A percentile compares a stretch with the other conserved stretches of the same genome.
These are phyloP conservation scores for Myrica gale DNA, from an alignment of 306 rosid genomes.

Conservation along the genomic window DNA sequence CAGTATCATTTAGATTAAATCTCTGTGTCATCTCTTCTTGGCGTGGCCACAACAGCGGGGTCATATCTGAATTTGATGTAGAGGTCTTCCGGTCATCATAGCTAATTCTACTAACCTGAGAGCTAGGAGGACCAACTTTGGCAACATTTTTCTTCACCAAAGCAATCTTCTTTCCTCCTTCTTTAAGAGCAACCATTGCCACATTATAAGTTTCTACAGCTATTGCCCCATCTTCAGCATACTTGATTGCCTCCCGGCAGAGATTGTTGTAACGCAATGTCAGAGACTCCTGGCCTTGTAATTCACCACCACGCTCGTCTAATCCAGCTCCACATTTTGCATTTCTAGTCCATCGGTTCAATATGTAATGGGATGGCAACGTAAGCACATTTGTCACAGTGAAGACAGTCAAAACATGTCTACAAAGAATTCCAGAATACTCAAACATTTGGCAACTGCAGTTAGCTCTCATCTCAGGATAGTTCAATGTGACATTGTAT, in stretches of 20 bases:
- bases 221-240: slow-evolving; percentile 86
- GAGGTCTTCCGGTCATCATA: slow-evolving; percentile 61
- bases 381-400: slow-evolving; percentile 85
- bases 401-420: slow-evolving; percentile 84
- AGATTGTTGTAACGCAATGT: slow-evolving; percentile 62
- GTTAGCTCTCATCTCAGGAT: slow-evolving; percentile 71
- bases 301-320: slow-evolving; percentile 60
- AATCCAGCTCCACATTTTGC: slow-evolving; percentile 56
- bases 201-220: slow-evolving; percentile 70
- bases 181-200: slow-evolving; percentile 70
- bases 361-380: slow-evolving; percentile 76
- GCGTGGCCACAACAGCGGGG: slow-evolving; percentile 86
- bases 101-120: slow-evolving; percentile 50
- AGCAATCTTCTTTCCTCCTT: slow-evolving; percentile 71
- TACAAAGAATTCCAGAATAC: slow-evolving; percentile 89
- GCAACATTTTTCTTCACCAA: slow-evolving; percentile 61
- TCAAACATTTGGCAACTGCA: slow-evolving; percentile 97
- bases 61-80: slow-evolving; percentile 51
- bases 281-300: slow-evolving; percentile 62
- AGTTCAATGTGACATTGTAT: slow-evolving; percentile 63
- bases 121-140: slow-evolving; percentile 61
- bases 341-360: slow-evolving; percentile 92
- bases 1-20: slow-evolving; percentile 77
- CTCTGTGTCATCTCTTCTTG: slow-evolving; percentile 70
- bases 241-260: slow-evolving; percentile 77